A percentile compares a stretch with the other conserved stretches of the same genome.
Conservation (phyloP, 2,329 filamentous ascomycete genomes). For the Aspergillus viridinutans region DNA sequence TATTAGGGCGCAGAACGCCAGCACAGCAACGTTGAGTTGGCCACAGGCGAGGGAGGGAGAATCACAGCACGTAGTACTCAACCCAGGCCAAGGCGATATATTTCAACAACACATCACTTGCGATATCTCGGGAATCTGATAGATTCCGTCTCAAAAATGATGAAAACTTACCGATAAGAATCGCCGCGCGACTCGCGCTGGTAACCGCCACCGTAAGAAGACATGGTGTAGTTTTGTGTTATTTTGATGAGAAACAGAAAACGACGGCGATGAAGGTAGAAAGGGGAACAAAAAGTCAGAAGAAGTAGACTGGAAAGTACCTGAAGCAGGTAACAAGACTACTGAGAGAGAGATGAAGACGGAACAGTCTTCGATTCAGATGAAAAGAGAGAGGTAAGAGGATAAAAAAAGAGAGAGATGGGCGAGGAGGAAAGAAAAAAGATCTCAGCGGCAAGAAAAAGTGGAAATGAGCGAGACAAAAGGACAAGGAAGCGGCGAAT, state of each 20-base stretch:
- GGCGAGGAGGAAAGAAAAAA: conserved; percentile 20
- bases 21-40: background rate
- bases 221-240: conserved; percentile 53
- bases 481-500: conserved; percentile 18
- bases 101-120: background rate
- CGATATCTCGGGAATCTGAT: background rate
- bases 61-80: background rate
- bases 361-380: background rate
- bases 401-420: conserved; percentile 18
- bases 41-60: background rate
- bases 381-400: conserved; percentile 7
- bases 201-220: conserved; percentile 62
- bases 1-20: background rate
- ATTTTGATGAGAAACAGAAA: conserved; percentile 3
- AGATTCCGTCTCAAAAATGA: background rate
- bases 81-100: background rate
- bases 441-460: conserved; percentile 10
- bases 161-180: conserved; percentile 45
- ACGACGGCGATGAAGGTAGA: background rate
- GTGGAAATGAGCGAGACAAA: conserved; percentile 23
- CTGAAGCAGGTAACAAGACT: background rate
- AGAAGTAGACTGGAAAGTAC: background rate
- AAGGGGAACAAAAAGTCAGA: background rate
- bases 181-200: conserved; percentile 42
- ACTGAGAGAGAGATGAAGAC: background rate